Evolutionary conservation across 2,329 filamentous ascomycete genomes (phyloP), one percentile per base, ranked within the genome.

Genomic region (Calonectria pteridis): DNA sequence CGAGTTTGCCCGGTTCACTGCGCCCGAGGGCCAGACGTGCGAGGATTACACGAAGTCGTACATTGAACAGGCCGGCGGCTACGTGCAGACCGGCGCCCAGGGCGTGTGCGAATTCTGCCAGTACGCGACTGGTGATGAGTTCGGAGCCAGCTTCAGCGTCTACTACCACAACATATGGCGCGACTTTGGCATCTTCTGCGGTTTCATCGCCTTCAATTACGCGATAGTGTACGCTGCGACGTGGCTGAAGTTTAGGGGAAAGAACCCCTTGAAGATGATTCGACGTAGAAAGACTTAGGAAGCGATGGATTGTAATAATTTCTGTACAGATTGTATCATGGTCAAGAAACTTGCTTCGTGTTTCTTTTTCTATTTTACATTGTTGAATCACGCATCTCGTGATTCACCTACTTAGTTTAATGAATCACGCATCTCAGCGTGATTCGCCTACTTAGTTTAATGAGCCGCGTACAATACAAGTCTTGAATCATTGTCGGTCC

Each of bases 21-120:
- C 92, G 0, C 93, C 93, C 0, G 83, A 89, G 0, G 90, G 89
- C 7, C 85, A 89, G 81, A 89, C 87, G 3, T 95, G 93, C 79
- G 82, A 90, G 16, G 83, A 88, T 6, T 95, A 94, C 77, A 88
- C 89, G 0, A 84, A 85, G 2, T 75, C 84, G 0, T 94, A 89
- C 79, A 88, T 90, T 1, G 70, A 83, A 26, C 82, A 89, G 66
- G 84, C 87, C 0, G 91, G 92, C 0, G 92, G 93, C 0, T 93
- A 93, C 73, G 89, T 94, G 0, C 83, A 86, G 73, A 87, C 88
- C 1, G 88, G 87, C n/a, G 83, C 84, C 0, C 85, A 89, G 67
- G 92, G 89, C 0, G 79, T 89, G 40, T 94, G 93, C 81, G 89
- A 91, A 28, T 93, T 90, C 80, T 95, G 93, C 76, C 90, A 92